Base-by-base conservation (phyloP, 176 grass and related monocot genomes). In the Eleusine indica region DNA sequence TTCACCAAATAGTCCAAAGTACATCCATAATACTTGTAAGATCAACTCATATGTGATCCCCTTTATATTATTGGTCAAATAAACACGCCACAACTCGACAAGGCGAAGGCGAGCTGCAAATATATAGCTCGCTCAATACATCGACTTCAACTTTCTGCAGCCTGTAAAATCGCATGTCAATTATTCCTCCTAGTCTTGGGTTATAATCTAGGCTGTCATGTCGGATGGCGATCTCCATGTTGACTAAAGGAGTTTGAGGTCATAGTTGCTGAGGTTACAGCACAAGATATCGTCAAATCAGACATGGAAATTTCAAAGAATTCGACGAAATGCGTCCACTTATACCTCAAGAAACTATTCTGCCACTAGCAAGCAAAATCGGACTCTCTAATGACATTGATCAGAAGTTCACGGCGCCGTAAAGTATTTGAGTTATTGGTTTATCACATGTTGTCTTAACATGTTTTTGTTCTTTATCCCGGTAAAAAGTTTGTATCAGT, bases 161-260 rank as follows among this genome's bases (percentile, higher is more conserved):
- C 40, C 35, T 52, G 54, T 71, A 14, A 3, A 72, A 14, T 12
- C 47, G 40, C 29, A 9, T 19, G 30, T 41, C 35, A 39, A 19
- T 73, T 41, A 28, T 9, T 65, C 68, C 2, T 79, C 76, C 66
- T 67, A 30, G 61, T 75, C 62, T 13, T 49, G 17, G 25, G 57
- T 39, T 18, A 74, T 76, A 62, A 70, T 62, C 28, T 82, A 76
- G 41, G 70, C 25, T 68, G 78, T 75, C 63, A 69, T 18, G 1
- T 69, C 62, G 0, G 78, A 81, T 87, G 19, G 85, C 15, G 62
- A 87, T 60, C 48, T 28, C 52, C 72, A 16, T 48, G 70, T 75
- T 66, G 63, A 87, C 49, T 39, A 67, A 21, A 57, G 12, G 63
- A 49, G 51, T 58, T 76, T 82, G 19, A 70, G 51, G 51, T 76